Evolutionary conservation across 139 green algal species (phyloP), one percentile per base, ranked within the genome.

Genomic region (Auxenochlorella pyrenoidosa): DNA sequence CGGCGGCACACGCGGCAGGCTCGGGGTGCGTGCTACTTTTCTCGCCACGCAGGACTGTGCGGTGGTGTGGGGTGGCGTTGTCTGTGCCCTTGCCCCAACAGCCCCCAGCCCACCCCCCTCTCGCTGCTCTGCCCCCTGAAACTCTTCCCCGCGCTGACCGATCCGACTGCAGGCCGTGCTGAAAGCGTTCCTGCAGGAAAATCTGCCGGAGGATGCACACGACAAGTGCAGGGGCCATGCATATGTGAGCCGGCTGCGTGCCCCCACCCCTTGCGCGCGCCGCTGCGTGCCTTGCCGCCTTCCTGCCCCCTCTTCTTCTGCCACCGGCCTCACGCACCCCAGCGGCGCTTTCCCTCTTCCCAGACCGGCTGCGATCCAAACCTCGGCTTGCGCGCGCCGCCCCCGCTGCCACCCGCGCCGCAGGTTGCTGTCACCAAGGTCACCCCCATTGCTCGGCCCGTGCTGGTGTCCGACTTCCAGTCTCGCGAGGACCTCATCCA

Each of bases 401-500:
- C 26, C 34, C 21, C 32, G 6, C 3, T 18, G 12, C 34, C 36
- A 18, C 15, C 44, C 28, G 44, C 22, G 32, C 70, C 59, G 32
- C 87, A 90, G 87, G 86, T 94, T 21, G 92, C 87, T 0, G 88
- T 95, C 10, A 95, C 92, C 19, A 68, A 92, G 36, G 68, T 92
- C 47, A 88, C 87, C 8, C 92, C 89, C 28, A 60, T 59, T 2
- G 88, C 85, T 4, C 88, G 83, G n/a, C 82, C 76, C 0, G 34
- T 90, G 82, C 81, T 96, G 5, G 73, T 98, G 15, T 90, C 88
- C 28, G 47, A 94, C 5, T 98, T 95, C 36, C 8, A 92, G 0
- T 91, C 85, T 41, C 93, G 92, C 44, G 90, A 96, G 5, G 96
- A 98, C 75, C 82, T 98, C 12, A 95, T 98, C 28, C 41, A 88